Conservation (phyloP, 2,329 filamentous ascomycete species). For the Penicillium sclerotigenum region DNA sequence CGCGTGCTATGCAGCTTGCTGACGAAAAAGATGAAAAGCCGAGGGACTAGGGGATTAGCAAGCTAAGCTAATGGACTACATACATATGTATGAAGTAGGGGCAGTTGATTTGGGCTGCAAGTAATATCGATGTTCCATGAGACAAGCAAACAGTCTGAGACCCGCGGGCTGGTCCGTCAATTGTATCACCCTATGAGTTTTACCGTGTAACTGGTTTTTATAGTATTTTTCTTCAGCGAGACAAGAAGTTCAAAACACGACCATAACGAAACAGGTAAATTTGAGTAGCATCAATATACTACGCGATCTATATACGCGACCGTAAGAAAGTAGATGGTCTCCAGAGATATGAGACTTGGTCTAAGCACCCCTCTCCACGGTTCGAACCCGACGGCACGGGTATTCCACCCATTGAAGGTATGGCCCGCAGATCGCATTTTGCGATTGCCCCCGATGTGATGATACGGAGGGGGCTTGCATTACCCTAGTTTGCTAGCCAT, state of each 20-base stretch:
- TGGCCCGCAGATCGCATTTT: conserved; percentile 16
- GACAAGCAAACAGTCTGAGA: conserved; percentile 13
- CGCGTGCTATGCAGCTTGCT: conserved; percentile 4
- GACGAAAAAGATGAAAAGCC: background rate
- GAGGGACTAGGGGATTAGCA: background rate
- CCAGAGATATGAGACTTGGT: conserved; percentile 7
- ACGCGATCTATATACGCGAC: background rate
- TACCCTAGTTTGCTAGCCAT: background rate
- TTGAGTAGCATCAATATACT: background rate
- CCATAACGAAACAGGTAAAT: background rate
- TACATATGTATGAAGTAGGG: background rate
- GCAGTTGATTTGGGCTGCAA: background rate
- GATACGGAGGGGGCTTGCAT: conserved; percentile 24
- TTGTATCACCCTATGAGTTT: background rate
- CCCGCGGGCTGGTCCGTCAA: background rate
- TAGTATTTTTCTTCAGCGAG: background rate
- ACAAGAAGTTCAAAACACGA: background rate
- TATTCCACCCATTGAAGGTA: conserved; percentile 12
- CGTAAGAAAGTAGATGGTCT: background rate
- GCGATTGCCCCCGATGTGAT: conserved; percentile 16
- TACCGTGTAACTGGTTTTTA: background rate
- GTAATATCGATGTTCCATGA: conserved; percentile 1
- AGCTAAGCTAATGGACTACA: background rate
- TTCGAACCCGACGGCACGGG: conserved; percentile 11
- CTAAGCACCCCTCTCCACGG: conserved; percentile 13